A percentile compares a stretch with the other conserved stretches of the same genome.
These are phyloP conservation scores for Oryza meyeriana DNA, from an alignment of 176 grass and related monocot species.

Conservation along the genomic window DNA sequence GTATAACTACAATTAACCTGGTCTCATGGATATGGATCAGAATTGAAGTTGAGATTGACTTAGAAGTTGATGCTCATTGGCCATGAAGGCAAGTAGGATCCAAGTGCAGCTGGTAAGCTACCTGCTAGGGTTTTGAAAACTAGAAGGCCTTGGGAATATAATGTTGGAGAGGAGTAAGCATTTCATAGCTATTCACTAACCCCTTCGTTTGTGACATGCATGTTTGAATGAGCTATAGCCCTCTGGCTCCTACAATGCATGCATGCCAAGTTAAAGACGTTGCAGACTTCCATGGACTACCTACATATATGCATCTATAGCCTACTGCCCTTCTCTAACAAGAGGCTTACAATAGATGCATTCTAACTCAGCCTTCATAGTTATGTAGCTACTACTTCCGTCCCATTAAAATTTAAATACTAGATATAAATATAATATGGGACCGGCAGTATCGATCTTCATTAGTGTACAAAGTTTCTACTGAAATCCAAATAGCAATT, in stretches of 20 bases:
- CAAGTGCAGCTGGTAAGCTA: not conserved
- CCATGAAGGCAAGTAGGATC: not conserved
- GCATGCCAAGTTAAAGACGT: not conserved
- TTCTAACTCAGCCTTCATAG: no score
- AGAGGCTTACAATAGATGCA: no score
- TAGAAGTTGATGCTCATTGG: constrained; percentile 2
- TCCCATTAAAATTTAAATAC: no score
- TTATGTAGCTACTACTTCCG: no score
- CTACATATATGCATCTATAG: no score
- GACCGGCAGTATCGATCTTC: no score
- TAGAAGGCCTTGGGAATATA: constrained; percentile 35
- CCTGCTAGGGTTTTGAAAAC: constrained; percentile 19
- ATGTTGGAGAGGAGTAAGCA: not conserved
- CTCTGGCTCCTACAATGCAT: no score
- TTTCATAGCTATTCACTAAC: not conserved
- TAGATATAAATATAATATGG: no score
- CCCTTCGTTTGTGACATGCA: not conserved
- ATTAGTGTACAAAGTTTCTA: no score
- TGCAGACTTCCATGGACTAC: not conserved
- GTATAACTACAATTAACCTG: no score
- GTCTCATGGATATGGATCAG: not conserved
- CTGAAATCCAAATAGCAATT: no score
- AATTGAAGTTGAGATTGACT: not conserved
- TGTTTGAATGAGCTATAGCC: not conserved
- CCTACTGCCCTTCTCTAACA: no score